Base-by-base conservation (phyloP, 2,329 filamentous ascomycete species). In the Hymenoscyphus linearis region DNA sequence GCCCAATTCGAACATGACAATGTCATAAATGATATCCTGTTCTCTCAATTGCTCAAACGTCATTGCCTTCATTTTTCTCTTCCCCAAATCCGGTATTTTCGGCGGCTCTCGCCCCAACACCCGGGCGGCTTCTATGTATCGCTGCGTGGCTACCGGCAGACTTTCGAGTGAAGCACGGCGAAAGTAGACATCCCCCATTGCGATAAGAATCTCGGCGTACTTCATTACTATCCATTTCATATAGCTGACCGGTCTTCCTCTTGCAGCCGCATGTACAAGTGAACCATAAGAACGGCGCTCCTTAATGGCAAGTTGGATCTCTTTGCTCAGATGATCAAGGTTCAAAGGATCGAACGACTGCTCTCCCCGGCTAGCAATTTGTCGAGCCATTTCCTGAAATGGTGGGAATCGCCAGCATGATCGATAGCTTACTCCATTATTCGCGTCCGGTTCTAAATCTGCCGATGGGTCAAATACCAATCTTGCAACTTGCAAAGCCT, bases 211-310 rank as follows among this genome's bases (percentile, higher is more conserved):
- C 50, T 70, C 63, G 35, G 73, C 67, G 63, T 75, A 75, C 58
- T 71, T 73, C 63, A 73, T 67, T 6, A 69, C 72, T 10, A 71
- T 59, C 60, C 67, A 65, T 56, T 71, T 74, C 73, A 73, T 74
- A 60, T 74, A 75, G 2, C 68, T 65, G 1, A 65, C 35, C 1
- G 69, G 67, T 14, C 71, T 57, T 2, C 25, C 52, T 0, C 73
- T 65, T 4, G 72, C 71, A 0, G 71, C 52, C 1, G 63, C 62
- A 62, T 71, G 67, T 0, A 69, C 65, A 7, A 55, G 3, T 56
- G 68, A 72, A 10, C 70, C 66, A 55, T 68, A 61, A n/a, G 64
- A 37, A 2, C 67, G 57, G 70, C 71, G 67, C 27, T 67, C 55
- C 2, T 34, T 53, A 47, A 67, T 62, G 14, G 26, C 26, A n/a